Conservation (phyloP, 2,329 filamentous ascomycete genomes). For the Epichloe coenophiala region DNA sequence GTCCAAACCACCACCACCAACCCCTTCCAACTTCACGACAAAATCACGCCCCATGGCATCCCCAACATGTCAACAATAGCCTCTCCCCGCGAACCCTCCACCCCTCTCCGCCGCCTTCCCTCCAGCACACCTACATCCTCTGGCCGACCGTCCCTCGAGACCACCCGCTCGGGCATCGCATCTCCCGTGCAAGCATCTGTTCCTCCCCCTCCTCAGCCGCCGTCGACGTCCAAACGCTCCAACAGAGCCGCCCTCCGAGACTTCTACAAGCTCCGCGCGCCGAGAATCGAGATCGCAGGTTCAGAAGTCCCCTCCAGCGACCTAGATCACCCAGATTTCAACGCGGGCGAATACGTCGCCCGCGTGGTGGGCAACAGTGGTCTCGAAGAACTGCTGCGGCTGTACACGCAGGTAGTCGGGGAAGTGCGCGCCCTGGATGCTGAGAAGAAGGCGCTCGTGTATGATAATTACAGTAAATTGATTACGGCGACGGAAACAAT, state of each 20-base stretch:
- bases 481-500: slow-evolving; percentile 97
- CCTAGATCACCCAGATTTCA: slow-evolving; percentile 61
- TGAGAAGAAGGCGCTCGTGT: slow-evolving; percentile 92
- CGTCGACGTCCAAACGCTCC: slow-evolving; percentile 32
- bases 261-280: slow-evolving; percentile 68
- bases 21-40: not conserved
- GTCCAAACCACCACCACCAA: too few species aligned
- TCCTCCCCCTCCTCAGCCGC: slow-evolving; percentile 24
- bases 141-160: slow-evolving; percentile 59
- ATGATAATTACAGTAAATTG: slow-evolving; percentile 96
- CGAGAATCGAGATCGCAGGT: slow-evolving; percentile 29
- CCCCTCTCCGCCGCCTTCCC: slow-evolving; percentile 44
- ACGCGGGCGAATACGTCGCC: slow-evolving; percentile 55
- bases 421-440: slow-evolving; percentile 87
- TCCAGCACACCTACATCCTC: slow-evolving; percentile 56
- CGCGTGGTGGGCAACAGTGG: slow-evolving; percentile 46
- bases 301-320: slow-evolving; percentile 53
- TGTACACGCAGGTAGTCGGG: slow-evolving; percentile 58
- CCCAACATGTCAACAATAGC: slow-evolving; percentile 49
- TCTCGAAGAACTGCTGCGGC: slow-evolving; percentile 53
- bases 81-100: slow-evolving; percentile 44
- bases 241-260: slow-evolving; percentile 83
- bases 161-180: slow-evolving; percentile 42
- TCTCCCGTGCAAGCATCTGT: slow-evolving; percentile 30
- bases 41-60: not conserved